A percentile compares a stretch with the other conserved stretches of the same genome.
These are phyloP conservation scores for Quercus phellos DNA, from an alignment of 331 rosid species.

Conservation along the genomic window DNA sequence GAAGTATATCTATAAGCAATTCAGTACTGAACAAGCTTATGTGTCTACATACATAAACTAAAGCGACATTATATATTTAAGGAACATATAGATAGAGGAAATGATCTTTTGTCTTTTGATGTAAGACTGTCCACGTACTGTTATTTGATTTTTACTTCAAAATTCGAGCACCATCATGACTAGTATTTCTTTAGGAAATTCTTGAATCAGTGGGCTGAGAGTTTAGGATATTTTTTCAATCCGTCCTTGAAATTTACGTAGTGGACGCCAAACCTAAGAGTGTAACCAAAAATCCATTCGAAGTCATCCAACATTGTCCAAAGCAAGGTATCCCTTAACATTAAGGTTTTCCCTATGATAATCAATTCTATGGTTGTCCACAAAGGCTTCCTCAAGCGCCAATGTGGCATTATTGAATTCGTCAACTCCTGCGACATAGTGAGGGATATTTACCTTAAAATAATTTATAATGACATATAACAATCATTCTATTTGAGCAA, in stretches of 20 bases:
- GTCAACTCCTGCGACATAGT: slow-evolving; percentile 1
- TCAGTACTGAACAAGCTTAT: background rate
- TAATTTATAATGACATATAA: background rate
- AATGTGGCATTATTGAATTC: slow-evolving; percentile 36
- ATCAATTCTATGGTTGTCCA: slow-evolving; percentile 38
- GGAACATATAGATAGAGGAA: slow-evolving; percentile 52
- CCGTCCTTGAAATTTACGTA: slow-evolving; percentile 44
- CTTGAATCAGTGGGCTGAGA: slow-evolving; percentile 54
- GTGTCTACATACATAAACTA: background rate
- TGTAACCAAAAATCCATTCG: slow-evolving; percentile 57
- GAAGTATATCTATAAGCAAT: background rate
- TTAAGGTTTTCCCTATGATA: slow-evolving; percentile 47
- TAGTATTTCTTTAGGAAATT: slow-evolving; percentile 26
- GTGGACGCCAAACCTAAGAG: slow-evolving; percentile 45
- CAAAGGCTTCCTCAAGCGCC: slow-evolving; percentile 27
- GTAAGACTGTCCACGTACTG: too few relatives aligned
- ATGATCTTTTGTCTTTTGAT: background rate
- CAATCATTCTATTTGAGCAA: background rate
- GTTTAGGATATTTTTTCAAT: slow-evolving; percentile 39
- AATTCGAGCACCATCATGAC: background rate
- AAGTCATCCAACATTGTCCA: slow-evolving; percentile 66
- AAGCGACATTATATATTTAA: background rate
- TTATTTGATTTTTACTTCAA: too few relatives aligned
- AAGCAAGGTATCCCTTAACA: slow-evolving; percentile 54
- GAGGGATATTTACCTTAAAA: background rate